A percentile compares a stretch with the other conserved stretches of the same genome.
Conservation (phyloP, 1,284 basidiomycete species). For the Sanghuangporus weigelae region DNA sequence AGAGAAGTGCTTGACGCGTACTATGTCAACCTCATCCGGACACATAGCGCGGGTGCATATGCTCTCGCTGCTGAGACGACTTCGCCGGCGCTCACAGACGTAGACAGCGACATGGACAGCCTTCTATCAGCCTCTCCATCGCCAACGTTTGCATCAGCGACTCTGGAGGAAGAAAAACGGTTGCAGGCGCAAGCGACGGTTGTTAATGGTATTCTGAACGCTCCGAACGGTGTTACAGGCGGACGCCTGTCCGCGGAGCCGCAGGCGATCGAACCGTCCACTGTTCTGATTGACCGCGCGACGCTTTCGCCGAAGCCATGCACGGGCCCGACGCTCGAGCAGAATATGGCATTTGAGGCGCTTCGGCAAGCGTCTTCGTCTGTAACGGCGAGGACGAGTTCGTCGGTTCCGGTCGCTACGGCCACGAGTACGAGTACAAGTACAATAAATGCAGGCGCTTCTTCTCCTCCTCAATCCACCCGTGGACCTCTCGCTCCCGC, state of each 20-base stretch:
- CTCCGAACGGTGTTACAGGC: neutral
- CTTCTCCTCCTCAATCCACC: too few species aligned
- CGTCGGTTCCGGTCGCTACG: neutral
- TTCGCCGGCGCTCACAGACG: constrained; percentile 20
- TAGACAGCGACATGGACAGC: constrained; percentile 58
- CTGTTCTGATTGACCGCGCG: constrained; percentile 50
- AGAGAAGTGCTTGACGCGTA: constrained; percentile 78
- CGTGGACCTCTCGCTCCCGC: too few species aligned
- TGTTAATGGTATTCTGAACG: neutral
- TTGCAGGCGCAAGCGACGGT: neutral
- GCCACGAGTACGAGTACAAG: neutral
- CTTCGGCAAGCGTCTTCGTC: constrained; percentile 41
- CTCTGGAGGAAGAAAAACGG: constrained; percentile 15
- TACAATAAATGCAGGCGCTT: neutral
- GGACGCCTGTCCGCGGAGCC: neutral
- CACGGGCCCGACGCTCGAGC: constrained; percentile 65
- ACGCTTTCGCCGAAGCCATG: constrained; percentile 40
- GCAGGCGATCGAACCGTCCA: constrained; percentile 36
- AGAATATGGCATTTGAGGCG: constrained; percentile 76
- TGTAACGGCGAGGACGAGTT: neutral
- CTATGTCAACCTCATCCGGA: constrained; percentile 78
- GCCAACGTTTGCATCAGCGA: constrained; percentile 36
- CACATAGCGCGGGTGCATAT: constrained; percentile 60
- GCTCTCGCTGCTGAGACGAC: constrained; percentile 38
- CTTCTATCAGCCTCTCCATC: constrained; percentile 46